phyloP scores from a whole-genome alignment of 2,329 filamentous ascomycete genomes.

The Aspergillus sojae region DNA sequence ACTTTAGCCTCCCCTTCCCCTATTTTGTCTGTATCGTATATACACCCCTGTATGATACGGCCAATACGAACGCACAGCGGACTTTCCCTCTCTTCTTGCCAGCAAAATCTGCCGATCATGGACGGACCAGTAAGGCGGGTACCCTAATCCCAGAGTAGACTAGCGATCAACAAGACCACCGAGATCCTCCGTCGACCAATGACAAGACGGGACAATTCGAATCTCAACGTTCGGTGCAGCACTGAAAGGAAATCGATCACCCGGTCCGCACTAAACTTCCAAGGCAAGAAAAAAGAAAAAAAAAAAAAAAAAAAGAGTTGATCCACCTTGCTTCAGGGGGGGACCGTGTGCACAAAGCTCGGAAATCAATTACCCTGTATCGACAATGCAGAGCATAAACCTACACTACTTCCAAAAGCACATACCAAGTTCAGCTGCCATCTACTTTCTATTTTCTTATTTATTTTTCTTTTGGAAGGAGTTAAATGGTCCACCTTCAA shows the following conservation, averaged over 20 bases:
- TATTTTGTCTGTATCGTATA: background rate
- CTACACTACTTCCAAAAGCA: no score
- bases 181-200: slow-evolving; percentile 25
- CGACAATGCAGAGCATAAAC: no score
- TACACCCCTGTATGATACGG: no score
- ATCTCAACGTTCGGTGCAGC: slow-evolving; percentile 20
- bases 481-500: no score
- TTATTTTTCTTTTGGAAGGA: no score
- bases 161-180: slow-evolving; percentile 17
- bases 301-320: no score
- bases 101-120: slow-evolving; percentile 19
- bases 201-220: background rate
- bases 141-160: slow-evolving; percentile 4
- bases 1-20: background rate
- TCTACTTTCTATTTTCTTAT: no score
- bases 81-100: no score
- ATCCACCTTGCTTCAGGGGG: slow-evolving; percentile 2
- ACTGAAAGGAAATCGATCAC: slow-evolving; percentile 11
- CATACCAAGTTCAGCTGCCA: no score
- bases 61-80: no score
- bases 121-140: slow-evolving; percentile 26
- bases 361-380: background rate
- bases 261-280: slow-evolving; percentile 1
- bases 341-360: background rate
- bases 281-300: no score